Base-by-base conservation (phyloP, 352 stramenopile genomes). In the Pythium dissotocum region DNA sequence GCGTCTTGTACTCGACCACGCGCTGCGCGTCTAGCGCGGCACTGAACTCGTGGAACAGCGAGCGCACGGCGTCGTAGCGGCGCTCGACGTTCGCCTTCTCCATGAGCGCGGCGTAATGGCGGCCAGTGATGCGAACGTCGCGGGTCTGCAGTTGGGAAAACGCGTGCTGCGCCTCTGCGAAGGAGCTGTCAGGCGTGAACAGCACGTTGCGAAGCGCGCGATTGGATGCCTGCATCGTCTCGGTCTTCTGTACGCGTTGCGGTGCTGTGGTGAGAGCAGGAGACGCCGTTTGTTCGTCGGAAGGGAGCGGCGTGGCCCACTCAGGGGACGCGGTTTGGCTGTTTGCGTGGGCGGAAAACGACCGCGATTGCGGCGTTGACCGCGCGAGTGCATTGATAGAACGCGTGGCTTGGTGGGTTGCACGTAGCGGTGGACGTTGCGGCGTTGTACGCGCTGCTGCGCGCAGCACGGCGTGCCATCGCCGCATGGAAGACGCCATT, bases 71-170 rank as follows among this genome's bases (percentile, higher is more conserved):
- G 33, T 67, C 65, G 36, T 72, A 78, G 8, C 54, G 62, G 7
- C 71, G 62, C 61, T 82, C 81, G 14, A 77, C 63, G 32, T 66
- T 80, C 9, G 83, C 81, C 53, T 91, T 91, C 71, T 88, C 85
- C 46, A 90, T 57, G n/a, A 91, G 70, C 60, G 78, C 78, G 21
- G 87, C 63, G 67, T 85, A 90, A 40, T 79, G 53, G 63, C 67
- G 64, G 62, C 86, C 77, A 0, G 60, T 33, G n/a, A 88, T 60
- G 48, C 56, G 72, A 7, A 70, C 2, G 6, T 56, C 40, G 14
- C 69, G 70, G 0, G 40, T 51, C 9, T 63, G 63, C 6, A 78
- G 69, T 40, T 68, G 60, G 36, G 59, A 26, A 58, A 88, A 87
- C 18, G 77, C 70, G 9, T 70, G 48, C 4, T 88, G 56, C 14